These are phyloP conservation scores for Candida albicans DNA, from an alignment of 1,139 yeast genomes.

Conservation along the genomic window DNA sequence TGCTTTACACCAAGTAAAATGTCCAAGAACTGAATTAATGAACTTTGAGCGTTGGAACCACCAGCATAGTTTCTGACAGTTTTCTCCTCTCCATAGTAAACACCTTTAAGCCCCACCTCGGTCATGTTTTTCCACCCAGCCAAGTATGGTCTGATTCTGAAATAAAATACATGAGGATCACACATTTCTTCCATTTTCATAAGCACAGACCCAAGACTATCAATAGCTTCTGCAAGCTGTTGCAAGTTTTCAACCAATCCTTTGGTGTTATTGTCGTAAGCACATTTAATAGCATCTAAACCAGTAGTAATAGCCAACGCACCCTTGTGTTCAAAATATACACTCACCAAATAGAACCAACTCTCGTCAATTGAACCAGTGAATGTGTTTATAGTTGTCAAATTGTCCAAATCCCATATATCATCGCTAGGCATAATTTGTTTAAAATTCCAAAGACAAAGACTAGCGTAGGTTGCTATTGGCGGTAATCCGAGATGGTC, in stretches of 20 bases:
- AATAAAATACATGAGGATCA: constrained; percentile 89
- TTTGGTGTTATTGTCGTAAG: constrained; percentile 30
- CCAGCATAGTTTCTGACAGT: constrained; percentile 69
- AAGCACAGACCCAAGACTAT: constrained; percentile 69
- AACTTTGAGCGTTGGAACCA: constrained; percentile 93
- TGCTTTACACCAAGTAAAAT: constrained; percentile 75
- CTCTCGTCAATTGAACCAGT: constrained; percentile 91
- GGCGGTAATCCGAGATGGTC: constrained; percentile 76
- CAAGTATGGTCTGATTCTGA: constrained; percentile 79
- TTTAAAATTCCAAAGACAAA: constrained; percentile 85
- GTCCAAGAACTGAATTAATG: constrained; percentile 84
- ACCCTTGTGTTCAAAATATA: constrained; percentile 81
- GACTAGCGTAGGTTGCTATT: constrained; percentile 81
- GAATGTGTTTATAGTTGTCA: constrained; percentile 79
- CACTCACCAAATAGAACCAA: constrained; percentile 91
- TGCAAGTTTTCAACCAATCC: constrained; percentile 52
- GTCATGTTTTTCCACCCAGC: constrained; percentile 97
- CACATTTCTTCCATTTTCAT: constrained; percentile 92
- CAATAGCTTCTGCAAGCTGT: constrained; percentile 71
- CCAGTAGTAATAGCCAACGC: constrained; percentile 67
- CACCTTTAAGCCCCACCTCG: constrained; percentile 84
- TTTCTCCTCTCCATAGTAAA: constrained; percentile 68
- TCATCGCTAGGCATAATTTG: constrained; percentile 53
- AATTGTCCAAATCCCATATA: constrained; percentile 56
- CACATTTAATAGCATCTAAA: constrained; percentile 37